Conservation (phyloP, 495 filamentous ascomycete species). For the Penicillium bovifimosum region DNA sequence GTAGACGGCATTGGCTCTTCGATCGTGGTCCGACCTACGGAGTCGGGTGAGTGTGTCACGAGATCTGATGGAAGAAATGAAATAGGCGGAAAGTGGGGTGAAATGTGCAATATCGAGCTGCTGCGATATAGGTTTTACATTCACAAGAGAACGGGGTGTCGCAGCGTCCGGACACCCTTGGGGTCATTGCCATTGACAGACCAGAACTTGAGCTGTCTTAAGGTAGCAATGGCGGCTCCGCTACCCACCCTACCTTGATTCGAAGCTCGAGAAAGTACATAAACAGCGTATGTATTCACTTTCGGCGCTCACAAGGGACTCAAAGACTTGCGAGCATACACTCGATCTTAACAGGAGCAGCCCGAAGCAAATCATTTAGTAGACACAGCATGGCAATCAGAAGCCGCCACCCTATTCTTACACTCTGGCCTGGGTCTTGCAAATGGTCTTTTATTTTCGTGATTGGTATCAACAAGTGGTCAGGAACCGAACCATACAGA, state of each 20-base stretch:
- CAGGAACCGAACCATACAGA: conserved; percentile 37
- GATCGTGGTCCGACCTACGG: neutral
- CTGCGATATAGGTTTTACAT: too few species aligned
- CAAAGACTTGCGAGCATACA: too few species aligned
- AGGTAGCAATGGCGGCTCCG: neutral
- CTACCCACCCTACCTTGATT: too few species aligned
- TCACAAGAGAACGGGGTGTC: too few species aligned
- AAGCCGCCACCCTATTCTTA: neutral
- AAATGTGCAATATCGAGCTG: too few species aligned
- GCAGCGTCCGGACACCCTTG: too few species aligned
- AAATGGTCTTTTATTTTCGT: conserved; percentile 44
- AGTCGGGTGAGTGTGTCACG: neutral
- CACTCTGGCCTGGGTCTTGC: conserved; percentile 14
- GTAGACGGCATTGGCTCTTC: neutral
- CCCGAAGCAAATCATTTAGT: neutral
- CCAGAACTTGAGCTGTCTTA: neutral
- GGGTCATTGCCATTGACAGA: too few species aligned
- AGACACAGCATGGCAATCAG: neutral
- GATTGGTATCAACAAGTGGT: conserved; percentile 46
- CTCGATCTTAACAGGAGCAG: too few species aligned
- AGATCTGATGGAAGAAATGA: neutral
- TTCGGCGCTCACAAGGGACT: too few species aligned
- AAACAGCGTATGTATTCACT: too few species aligned
- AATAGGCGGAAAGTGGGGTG: too few species aligned
- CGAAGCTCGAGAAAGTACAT: too few species aligned